These are phyloP conservation scores for Aspergillus sclerotiicarbonarius DNA, from an alignment of 495 filamentous ascomycete species.

Conservation along the genomic window DNA sequence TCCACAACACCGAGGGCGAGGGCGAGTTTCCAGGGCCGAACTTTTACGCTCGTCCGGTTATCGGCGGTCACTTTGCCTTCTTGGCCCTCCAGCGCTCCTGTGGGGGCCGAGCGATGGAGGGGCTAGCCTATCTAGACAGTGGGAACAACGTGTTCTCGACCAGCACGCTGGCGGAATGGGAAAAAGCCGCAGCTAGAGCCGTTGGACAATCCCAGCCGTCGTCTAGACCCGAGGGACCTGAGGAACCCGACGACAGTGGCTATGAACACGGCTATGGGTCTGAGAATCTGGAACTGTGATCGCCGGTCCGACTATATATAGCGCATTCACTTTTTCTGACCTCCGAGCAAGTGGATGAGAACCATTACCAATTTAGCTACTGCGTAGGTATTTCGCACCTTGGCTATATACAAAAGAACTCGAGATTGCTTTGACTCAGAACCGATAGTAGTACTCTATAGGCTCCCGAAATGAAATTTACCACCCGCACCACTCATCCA, in stretches of 20 bases:
- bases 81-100: slow-evolving; percentile 76
- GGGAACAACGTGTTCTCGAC: not conserved
- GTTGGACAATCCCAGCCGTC: slow-evolving; percentile 19
- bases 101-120: slow-evolving; percentile 64
- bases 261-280: slow-evolving; percentile 3
- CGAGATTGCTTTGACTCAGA: too few species aligned
- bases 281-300: slow-evolving; percentile 12
- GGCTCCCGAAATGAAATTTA: too few species aligned
- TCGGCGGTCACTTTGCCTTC: slow-evolving; percentile 86
- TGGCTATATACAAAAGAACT: not conserved
- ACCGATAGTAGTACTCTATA: too few species aligned
- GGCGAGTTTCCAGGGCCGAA: slow-evolving; percentile 65
- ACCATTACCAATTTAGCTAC: not conserved
- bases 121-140: slow-evolving; percentile 62
- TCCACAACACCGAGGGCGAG: slow-evolving; percentile 74
- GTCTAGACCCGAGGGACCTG: not conserved
- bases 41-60: slow-evolving; percentile 82
- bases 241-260: not conserved
- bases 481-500: too few species aligned
- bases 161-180: slow-evolving; percentile 25
- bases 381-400: not conserved
- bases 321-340: not conserved
- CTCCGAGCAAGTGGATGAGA: not conserved
- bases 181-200: slow-evolving; percentile 24
- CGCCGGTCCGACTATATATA: not conserved